Conservation (phyloP, 1,139 yeast species). For the Yarrowia galli region DNA sequence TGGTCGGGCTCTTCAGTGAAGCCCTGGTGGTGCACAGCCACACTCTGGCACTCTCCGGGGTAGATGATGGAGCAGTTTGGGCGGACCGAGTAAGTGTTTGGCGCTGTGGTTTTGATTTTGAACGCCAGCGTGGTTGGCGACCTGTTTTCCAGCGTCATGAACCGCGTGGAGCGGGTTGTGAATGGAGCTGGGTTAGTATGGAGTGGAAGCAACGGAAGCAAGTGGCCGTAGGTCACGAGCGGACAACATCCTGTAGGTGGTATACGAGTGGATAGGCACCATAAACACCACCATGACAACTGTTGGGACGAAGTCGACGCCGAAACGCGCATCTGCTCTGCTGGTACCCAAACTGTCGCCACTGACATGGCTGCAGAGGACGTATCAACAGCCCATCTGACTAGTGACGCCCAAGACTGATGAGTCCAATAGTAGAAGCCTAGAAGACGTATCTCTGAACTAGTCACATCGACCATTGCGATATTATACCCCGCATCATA, state of each 20-base stretch:
- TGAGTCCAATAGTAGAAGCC: no score
- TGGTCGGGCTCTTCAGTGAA: constrained; percentile 70
- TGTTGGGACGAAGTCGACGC: no score
- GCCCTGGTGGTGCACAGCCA: constrained; percentile 56
- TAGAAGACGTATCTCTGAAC: neutral
- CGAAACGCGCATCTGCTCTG: no score
- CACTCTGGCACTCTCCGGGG: constrained; percentile 76
- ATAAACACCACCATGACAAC: no score
- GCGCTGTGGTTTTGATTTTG: constrained; percentile 98
- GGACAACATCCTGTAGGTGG: neutral
- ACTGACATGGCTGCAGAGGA: no score
- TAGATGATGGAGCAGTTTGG: constrained; percentile 86
- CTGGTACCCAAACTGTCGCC: no score
- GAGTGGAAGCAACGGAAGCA: neutral
- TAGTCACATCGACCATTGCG: neutral
- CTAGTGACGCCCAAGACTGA: no score
- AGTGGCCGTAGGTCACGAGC: constrained; percentile 2
- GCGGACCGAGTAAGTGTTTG: constrained; percentile 92
- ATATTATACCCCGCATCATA: constrained; percentile 12
- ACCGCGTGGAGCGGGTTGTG: constrained; percentile 38
- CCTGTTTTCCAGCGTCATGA: constrained; percentile 37
- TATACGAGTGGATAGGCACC: neutral
- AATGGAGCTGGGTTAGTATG: constrained; percentile 32
- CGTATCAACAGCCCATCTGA: no score
- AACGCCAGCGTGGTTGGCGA: constrained; percentile 59